Evolutionary conservation across 2,329 filamentous ascomycete genomes (phyloP), one percentile per base, ranked within the genome.

Genomic region (Thelonectria olida): DNA sequence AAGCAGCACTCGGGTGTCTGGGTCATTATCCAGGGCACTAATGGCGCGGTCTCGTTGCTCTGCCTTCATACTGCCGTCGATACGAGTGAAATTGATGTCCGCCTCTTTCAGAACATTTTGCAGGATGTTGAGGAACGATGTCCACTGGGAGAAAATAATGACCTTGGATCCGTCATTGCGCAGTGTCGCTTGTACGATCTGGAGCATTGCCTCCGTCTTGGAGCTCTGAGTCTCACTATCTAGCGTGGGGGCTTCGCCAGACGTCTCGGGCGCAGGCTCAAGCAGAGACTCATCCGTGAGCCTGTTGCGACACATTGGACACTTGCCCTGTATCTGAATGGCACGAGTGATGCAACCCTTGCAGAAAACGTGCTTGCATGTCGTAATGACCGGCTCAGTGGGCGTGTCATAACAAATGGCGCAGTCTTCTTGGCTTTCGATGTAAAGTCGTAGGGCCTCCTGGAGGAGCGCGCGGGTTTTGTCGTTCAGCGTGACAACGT

Each of bases 281-380:
- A 96, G 84, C 0, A 85, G 80, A 2, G 84, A 80, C 1, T 81
- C 82, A 56, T 88, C 84, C 12, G 84, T 80, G 15, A 96, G 84
- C 31, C 86, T 79, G 6, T 90, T 88, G 19, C 92, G 90, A 71
- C 93, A 97, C 84, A 97, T 89, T 0, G 93, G 94, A 63, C 94
- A 97, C 74, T 90, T 93, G 54, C 90, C 85, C 72, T 96, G 92
- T 1, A 86, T 82, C 56, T 91, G 85, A 60, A 97, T 90, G 50
- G 91, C 90, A 65, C 87, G 86, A 53, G 87, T 82, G 63, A 97
- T 93, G 74, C 94, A 97, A 5, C 80, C 78, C 20, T 81, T 82
- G 67, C 93, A 93, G 75, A 93, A 97, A 1, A 88, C 82, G 74
- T 97, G 93, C 23, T 91, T 92, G 77, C 93, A 97, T 48, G 89